Conservation (phyloP, 371 early-diverging fungal genomes). For the Haplosporangium sp. region DNA sequence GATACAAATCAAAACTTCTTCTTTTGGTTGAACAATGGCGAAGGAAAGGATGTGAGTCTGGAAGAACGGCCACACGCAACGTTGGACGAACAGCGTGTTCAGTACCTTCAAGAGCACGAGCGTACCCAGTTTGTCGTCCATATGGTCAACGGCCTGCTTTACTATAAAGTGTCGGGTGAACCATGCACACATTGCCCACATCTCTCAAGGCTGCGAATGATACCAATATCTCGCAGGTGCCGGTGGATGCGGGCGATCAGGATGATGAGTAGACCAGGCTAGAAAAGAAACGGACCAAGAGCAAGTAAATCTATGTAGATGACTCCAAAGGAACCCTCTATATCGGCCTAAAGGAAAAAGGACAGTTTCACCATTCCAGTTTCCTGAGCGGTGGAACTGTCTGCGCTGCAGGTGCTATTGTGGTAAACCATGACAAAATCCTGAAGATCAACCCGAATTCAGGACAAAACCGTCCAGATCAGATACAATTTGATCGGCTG, state of each 20-base stretch:
- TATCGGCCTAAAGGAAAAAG: conserved; percentile 50
- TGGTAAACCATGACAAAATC: conserved; percentile 42
- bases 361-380: conserved; percentile 58
- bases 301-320: conserved; percentile 55
- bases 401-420: conserved; percentile 55
- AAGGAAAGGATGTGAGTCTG: conserved; percentile 44
- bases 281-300: conserved; percentile 48
- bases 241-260: conserved; percentile 26
- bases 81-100: conserved; percentile 43
- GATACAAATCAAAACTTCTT: conserved; percentile 55
- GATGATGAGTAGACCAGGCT: conserved; percentile 45
- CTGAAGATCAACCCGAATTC: conserved; percentile 56
- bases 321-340: conserved; percentile 49
- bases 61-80: conserved; percentile 32
- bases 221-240: conserved; percentile 29
- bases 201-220: conserved; percentile 19
- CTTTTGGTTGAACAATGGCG: conserved; percentile 56
- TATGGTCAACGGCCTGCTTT: conserved; percentile 40
- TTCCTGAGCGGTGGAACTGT: conserved; percentile 56
- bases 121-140: conserved; percentile 41
- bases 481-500: conserved; percentile 47
- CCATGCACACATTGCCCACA: conserved; percentile 42
- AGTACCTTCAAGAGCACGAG: conserved; percentile 48
- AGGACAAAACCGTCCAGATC: conserved; percentile 57
- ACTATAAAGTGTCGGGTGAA: conserved; percentile 28